Evolutionary conservation across 2,329 filamentous ascomycete species (phyloP).

Genomic region (Herpomyces periplanetae): DNA sequence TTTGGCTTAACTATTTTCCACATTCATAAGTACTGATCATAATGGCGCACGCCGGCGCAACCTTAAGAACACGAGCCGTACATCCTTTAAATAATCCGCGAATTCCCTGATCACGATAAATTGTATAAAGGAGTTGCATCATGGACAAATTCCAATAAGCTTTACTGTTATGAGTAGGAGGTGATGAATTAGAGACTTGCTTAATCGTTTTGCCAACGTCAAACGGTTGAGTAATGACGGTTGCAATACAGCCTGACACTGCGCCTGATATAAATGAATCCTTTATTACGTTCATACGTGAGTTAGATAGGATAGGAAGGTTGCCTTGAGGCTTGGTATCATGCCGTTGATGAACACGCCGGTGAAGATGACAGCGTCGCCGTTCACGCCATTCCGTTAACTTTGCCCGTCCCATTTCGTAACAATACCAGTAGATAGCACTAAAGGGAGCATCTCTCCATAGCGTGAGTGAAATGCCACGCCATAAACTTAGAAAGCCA

Average conservation of each 20-base stretch:
- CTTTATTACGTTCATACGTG: slow-evolving; percentile 29
- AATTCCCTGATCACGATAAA: slow-evolving; percentile 47
- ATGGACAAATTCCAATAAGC: slow-evolving; percentile 42
- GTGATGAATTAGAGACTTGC: too few relatives aligned
- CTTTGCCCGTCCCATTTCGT: slow-evolving; percentile 36
- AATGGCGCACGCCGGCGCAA: slow-evolving; percentile 81
- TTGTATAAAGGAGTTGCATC: slow-evolving; percentile 50
- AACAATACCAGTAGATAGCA: slow-evolving; percentile 90
- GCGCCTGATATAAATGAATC: slow-evolving; percentile 72
- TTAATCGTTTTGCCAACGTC: slow-evolving; percentile 89
- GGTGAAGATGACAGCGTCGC: slow-evolving; percentile 5
- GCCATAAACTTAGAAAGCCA: slow-evolving; percentile 53
- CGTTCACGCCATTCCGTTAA: slow-evolving; percentile 24
- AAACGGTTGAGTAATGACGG: slow-evolving; percentile 66
- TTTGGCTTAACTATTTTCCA: slow-evolving; percentile 65
- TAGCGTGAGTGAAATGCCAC: slow-evolving; percentile 52
- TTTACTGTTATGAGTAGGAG: too few relatives aligned
- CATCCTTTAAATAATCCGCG: slow-evolving; percentile 58
- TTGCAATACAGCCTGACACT: slow-evolving; percentile 40
- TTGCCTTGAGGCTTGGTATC: too few relatives aligned
- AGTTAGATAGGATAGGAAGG: slow-evolving; percentile 7
- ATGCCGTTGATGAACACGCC: too few relatives aligned
- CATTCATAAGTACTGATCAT: slow-evolving; percentile 98
- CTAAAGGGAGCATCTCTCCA: slow-evolving; percentile 96
- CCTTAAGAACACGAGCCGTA: slow-evolving; percentile 64